A percentile compares a stretch with the other conserved stretches of the same genome.
phyloP scores from a whole-genome alignment of 257 asterid genomes.

The Euphrasia confusa region DNA sequence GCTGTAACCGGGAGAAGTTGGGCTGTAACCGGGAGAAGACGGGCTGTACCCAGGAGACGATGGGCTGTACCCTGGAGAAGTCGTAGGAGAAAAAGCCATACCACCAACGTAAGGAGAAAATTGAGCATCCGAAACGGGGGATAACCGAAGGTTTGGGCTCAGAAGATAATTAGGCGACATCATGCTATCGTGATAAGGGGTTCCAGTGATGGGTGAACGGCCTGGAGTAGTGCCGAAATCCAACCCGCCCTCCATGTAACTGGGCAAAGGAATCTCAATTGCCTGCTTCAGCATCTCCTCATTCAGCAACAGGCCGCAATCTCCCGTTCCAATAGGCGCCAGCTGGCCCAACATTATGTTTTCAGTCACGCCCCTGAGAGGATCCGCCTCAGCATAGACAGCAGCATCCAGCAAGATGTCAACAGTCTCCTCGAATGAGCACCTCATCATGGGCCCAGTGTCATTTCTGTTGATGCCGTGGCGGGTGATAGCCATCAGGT shows the following conservation, averaged over 20 bases:
- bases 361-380: slow-evolving; percentile 93
- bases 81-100: slow-evolving; percentile 86
- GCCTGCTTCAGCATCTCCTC: slow-evolving; percentile 95
- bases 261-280: slow-evolving; percentile 82
- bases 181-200: slow-evolving; percentile 92
- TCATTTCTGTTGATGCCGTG: slow-evolving; percentile 96
- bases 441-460: slow-evolving; percentile 99
- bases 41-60: slow-evolving; percentile 44
- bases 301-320: slow-evolving; percentile 72
- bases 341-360: slow-evolving; percentile 98
- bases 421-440: slow-evolving; percentile 97
- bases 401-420: slow-evolving; percentile 99
- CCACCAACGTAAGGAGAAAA: slow-evolving; percentile 84
- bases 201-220: slow-evolving; percentile 78
- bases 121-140: slow-evolving; percentile 76
- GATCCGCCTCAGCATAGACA: slow-evolving; percentile 84
- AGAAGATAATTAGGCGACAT: slow-evolving; percentile 82
- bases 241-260: slow-evolving; percentile 89
- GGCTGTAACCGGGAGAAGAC: slow-evolving; percentile 71
- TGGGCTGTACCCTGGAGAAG: slow-evolving; percentile 47
- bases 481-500: slow-evolving; percentile 98
- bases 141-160: slow-evolving; percentile 74
- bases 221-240: slow-evolving; percentile 95
- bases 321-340: slow-evolving; percentile 98
- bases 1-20: slow-evolving; percentile 82